These are phyloP conservation scores for Stachybotrys echinatus DNA, from an alignment of 2,329 filamentous ascomycete genomes.

Conservation along the genomic window DNA sequence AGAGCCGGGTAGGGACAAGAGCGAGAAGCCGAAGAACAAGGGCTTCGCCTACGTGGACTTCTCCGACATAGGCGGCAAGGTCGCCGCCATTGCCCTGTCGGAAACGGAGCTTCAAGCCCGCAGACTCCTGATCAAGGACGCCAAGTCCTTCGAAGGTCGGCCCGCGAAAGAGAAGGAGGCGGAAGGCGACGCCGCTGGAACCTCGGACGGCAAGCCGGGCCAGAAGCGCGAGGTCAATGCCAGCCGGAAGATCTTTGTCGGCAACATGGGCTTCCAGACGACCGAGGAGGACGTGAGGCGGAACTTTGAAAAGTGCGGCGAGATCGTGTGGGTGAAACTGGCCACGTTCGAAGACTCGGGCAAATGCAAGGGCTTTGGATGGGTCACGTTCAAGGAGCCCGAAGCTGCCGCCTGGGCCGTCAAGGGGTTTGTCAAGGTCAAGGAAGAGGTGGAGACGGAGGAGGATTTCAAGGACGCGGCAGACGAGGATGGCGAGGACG, in stretches of 20 bases:
- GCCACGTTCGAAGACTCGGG: constrained; percentile 95
- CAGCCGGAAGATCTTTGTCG: constrained; percentile 83
- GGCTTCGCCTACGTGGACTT: constrained; percentile 98
- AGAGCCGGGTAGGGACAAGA: constrained; percentile 32
- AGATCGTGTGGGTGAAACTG: constrained; percentile 76
- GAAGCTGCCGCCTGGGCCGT: constrained; percentile 66
- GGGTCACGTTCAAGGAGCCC: constrained; percentile 83
- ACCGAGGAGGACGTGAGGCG: constrained; percentile 74
- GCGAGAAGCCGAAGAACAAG: constrained; percentile 56
- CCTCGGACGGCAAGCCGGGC: constrained; percentile 25
- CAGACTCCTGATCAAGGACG: constrained; percentile 86
- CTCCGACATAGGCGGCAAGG: constrained; percentile 59
- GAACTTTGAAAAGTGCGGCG: constrained; percentile 82
- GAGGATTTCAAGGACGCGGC: constrained; percentile 52
- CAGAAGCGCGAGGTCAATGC: constrained; percentile 44
- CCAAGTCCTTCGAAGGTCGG: constrained; percentile 85
- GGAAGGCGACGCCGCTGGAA: constrained; percentile 16
- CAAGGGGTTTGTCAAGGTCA: constrained; percentile 72
- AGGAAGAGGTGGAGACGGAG: constrained; percentile 58
- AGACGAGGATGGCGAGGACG: constrained; percentile 37
- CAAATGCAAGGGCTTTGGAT: constrained; percentile 96
- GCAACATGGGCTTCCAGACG: constrained; percentile 78
- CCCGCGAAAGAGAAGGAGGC: constrained; percentile 58
- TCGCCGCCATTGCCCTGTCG: constrained; percentile 78
- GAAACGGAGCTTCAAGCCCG: constrained; percentile 74